Conservation (phyloP, 1,284 basidiomycete species). For the Inonotus hispidus region DNA sequence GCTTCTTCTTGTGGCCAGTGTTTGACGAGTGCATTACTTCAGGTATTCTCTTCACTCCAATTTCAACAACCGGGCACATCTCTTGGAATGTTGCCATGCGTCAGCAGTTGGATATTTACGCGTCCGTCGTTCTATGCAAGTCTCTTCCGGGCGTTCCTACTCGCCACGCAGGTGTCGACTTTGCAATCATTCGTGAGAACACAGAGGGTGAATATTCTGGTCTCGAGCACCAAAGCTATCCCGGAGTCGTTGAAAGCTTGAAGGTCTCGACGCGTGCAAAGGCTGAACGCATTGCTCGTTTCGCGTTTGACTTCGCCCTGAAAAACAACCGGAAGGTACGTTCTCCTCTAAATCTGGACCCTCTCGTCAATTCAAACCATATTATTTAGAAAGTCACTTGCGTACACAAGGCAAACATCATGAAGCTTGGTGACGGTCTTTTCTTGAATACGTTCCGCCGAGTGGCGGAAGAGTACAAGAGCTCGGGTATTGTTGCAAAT, state of each 20-base stretch:
- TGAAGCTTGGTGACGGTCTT: constrained; percentile 99
- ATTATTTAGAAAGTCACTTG: constrained; percentile 89
- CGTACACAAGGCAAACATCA: constrained; percentile 99
- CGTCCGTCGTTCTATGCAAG: constrained; percentile 97
- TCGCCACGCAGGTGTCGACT: constrained; percentile 95
- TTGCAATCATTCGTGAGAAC: constrained; percentile 99
- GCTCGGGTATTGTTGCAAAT: constrained; percentile 87
- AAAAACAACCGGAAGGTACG: constrained; percentile 95
- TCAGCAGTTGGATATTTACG: constrained; percentile 98
- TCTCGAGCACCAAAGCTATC: constrained; percentile 96
- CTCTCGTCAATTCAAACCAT: background rate
- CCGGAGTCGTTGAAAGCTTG: constrained; percentile 97
- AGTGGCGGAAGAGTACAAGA: constrained; percentile 94
- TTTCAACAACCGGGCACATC: constrained; percentile 93
- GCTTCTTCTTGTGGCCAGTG: constrained; percentile 3
- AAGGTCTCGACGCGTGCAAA: constrained; percentile 97
- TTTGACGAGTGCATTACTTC: constrained; percentile 9
- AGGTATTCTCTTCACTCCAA: constrained; percentile 99
- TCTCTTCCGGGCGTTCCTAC: constrained; percentile 97
- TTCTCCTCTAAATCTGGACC: background rate
- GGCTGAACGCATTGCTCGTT: constrained; percentile 94
- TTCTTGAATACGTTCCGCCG: constrained; percentile 98
- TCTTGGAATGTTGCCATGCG: constrained; percentile 99
- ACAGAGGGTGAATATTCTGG: constrained; percentile 99
- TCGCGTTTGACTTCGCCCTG: constrained; percentile 98